Base-by-base conservation (phyloP, 106 monocot species). In the Dioscorea dumetorum region DNA sequence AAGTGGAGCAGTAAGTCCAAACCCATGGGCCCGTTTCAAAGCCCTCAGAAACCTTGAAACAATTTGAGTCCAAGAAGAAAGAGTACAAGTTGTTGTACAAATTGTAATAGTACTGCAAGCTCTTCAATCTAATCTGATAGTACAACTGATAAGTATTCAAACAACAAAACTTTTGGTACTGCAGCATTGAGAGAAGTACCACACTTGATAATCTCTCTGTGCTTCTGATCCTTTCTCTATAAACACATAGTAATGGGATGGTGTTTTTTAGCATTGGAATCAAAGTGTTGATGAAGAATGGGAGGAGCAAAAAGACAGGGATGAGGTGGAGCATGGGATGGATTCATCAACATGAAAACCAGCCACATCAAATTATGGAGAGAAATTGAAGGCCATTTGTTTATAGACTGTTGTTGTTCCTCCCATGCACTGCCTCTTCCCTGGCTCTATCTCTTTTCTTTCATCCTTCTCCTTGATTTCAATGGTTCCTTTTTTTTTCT, bases 371-470 rank as follows among this genome's bases (percentile, higher is more conserved):
- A 41, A 41, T 10, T 7, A n/a, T 34, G 34, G 34, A 60, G 24
- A 60, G 24, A 60, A 12, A 23, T 12, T 20, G 24, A 60, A 23
- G 12, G 19, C 12, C 6, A 21, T 17, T 17, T 5, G 8, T 66
- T 16, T 3, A 19, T 54, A 2, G 17, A 54, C 13, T 68, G 68
- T 68, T 68, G 68, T 18, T 68, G 51, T 24, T 31, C 68, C 54
- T 68, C 41, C 68, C 68, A 68, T 68, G 68, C 68, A 54, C 68
- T 68, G 51, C 68, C 68, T 68, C 68, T 68, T 68, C 68, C 68
- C 68, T 57, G 68, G 68, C 63, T 63, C 56, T 50, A 48, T 33
- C 51, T 28, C 68, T 51, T 33, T 20, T 35, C 32, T 15, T 35
- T 34, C 11, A 10, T 28, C 54, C n/a, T 14, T 34, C 33, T 31